A percentile compares a stretch with the other conserved stretches of the same genome.
Evolutionary conservation across 2,329 filamentous ascomycete genomes (phyloP).

Genomic region (Penicillium sp.): DNA sequence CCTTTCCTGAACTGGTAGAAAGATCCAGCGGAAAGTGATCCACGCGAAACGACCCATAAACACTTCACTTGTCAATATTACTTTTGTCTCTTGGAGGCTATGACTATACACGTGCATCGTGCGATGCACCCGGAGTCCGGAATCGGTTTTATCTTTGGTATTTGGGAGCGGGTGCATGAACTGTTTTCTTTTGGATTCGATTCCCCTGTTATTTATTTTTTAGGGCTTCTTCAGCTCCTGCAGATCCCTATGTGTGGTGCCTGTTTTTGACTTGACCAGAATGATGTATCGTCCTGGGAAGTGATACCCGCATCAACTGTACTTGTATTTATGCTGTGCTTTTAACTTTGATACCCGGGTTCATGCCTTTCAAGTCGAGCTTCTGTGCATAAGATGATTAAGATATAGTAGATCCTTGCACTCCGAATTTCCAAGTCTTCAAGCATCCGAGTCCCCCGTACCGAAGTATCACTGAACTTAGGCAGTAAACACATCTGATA

Average conservation of each 20-base stretch:
- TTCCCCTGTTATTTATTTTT: slow-evolving; percentile 1
- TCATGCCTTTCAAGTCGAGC: background rate
- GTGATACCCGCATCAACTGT: background rate
- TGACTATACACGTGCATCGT: slow-evolving; percentile 12
- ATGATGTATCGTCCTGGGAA: background rate
- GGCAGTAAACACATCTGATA: too few relatives aligned
- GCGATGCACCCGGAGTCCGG: slow-evolving; percentile 15
- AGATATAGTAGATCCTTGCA: background rate
- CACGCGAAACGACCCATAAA: slow-evolving; percentile 13
- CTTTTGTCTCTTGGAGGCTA: slow-evolving; percentile 5
- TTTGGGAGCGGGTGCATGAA: slow-evolving; percentile 8
- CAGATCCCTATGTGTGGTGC: slow-evolving; percentile 6
- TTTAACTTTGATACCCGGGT: slow-evolving; percentile 19
- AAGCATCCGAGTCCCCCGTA: background rate
- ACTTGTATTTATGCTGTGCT: slow-evolving; percentile 12
- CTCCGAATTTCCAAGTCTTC: too few relatives aligned
- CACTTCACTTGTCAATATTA: slow-evolving; percentile 17
- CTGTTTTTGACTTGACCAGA: background rate
- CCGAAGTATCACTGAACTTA: background rate
- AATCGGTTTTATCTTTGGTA: slow-evolving; percentile 8
- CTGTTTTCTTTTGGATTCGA: slow-evolving; percentile 1
- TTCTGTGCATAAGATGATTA: background rate
- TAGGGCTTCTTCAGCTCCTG: slow-evolving; percentile 2
- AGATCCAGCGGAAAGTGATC: slow-evolving; percentile 5
- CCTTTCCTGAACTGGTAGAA: background rate